Evolutionary conservation across 306 rosid genomes (phyloP), one percentile per base, ranked within the genome.

Genomic region (Sindora glabra): DNA sequence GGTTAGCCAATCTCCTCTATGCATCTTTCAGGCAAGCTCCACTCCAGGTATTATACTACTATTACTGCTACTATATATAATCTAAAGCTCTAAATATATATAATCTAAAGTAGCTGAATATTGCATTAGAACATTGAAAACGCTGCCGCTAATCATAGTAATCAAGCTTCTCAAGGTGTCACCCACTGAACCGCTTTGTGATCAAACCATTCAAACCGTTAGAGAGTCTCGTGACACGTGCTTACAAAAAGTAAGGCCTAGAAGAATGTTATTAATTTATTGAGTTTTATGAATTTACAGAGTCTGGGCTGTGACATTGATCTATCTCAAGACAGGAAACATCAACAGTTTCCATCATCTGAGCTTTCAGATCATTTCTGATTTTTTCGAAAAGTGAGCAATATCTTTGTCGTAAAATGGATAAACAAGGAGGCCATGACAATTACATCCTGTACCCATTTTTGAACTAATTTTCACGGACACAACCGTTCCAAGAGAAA

Each of bases 401-500:
- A 55, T 67, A 69, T 65, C 70, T 58, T 65, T 73, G 37, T 27
- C 75, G 59, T 34, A 51, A 38, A 33, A 45, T 27, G 24, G 59
- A 63, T 36, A 66, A 57, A 56, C 77, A 63, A 44, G 39, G 59
- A 52, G 32, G 50, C 58, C 29, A 26, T 18, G 13, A 40, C 36
- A 45, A 62, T 70, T 56, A 77, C 78, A 69, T 46, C n/a, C 24
- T 62, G 50, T 64, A 62, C 74, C 47, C 62, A 63, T n/a, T n/a
- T n/a, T 69, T 47, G 30, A 69, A 61, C 65, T 76, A 78, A 82
- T 74, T 76, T 26, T n/a, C 79, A 77, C 75, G 61, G 59, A 77
- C 77, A 56, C 26, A 65, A 69, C n/a, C n/a, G n/a, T n/a, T n/a
- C n/a, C n/a, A n/a, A n/a, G n/a, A n/a, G n/a, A n/a, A n/a, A n/a